Percentiles rank a stretch among this genome's conserved stretches.
Conservation (phyloP, 2,329 filamentous ascomycete species). For the Stagonosporopsis tanaceti region DNA sequence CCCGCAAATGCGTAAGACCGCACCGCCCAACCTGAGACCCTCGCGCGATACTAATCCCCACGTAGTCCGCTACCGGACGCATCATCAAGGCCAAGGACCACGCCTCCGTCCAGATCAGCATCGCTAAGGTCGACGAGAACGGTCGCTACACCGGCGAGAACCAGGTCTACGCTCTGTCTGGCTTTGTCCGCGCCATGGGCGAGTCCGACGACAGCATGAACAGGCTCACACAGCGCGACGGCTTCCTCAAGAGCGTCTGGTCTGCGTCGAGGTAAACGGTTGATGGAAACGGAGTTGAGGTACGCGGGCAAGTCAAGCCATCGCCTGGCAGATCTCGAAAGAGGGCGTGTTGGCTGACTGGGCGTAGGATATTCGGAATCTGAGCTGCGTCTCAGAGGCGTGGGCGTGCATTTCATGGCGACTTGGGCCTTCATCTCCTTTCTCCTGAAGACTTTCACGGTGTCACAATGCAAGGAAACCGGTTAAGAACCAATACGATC, state of each 20-base stretch:
- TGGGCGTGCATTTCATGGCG: constrained; percentile 42
- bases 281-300: constrained; percentile 43
- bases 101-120: constrained; percentile 94
- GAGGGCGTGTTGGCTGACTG: constrained; percentile 23
- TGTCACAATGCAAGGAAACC: constrained; percentile 45
- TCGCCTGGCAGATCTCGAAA: neutral
- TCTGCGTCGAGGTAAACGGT: constrained; percentile 67
- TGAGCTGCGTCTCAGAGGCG: constrained; percentile 35
- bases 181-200: constrained; percentile 96
- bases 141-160: constrained; percentile 96
- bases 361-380: constrained; percentile 39
- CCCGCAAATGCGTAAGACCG: constrained; percentile 53
- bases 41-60: constrained; percentile 32
- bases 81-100: constrained; percentile 99
- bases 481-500: constrained; percentile 41
- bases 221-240: constrained; percentile 93
- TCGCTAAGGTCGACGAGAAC: constrained; percentile 99
- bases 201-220: constrained; percentile 98
- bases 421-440: constrained; percentile 39
- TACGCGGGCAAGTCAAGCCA: constrained; percentile 20
- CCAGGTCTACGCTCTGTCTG: constrained; percentile 96
- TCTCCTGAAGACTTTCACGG: constrained; percentile 38
- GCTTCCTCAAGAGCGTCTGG: constrained; percentile 97
- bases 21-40: constrained; percentile 8
- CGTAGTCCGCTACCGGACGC: constrained; percentile 66